phyloP scores from a whole-genome alignment of 371 early-diverging fungal species.

The Saksenaea vasiformis region DNA sequence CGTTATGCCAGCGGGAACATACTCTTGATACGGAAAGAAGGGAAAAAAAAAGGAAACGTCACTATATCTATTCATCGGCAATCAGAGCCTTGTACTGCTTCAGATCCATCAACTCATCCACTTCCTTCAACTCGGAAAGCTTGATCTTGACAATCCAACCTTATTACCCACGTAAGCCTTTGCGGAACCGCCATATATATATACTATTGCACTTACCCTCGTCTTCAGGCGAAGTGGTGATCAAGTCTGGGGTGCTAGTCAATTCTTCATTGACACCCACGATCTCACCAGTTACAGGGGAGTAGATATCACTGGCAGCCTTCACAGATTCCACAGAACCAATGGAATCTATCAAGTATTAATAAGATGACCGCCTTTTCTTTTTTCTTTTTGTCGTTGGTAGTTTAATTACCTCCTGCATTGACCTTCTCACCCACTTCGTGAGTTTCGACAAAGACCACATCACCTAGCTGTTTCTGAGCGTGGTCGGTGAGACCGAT shows the following conservation, averaged over 20 bases:
- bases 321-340: slow-evolving; percentile 96
- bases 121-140: slow-evolving; percentile 65
- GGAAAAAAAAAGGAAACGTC: slow-evolving; percentile 3
- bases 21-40: slow-evolving; percentile 9
- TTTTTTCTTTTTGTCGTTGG: neutral
- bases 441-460: slow-evolving; percentile 90
- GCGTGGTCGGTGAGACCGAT: slow-evolving; percentile 95
- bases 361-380: neutral
- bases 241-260: slow-evolving; percentile 67
- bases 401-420: slow-evolving; percentile 53
- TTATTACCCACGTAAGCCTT: slow-evolving; percentile 18
- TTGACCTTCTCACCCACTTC: slow-evolving; percentile 61
- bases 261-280: slow-evolving; percentile 76
- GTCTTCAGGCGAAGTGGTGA: slow-evolving; percentile 77
- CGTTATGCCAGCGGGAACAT: too few species aligned
- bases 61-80: slow-evolving; percentile 20
- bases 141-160: slow-evolving; percentile 95
- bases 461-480: slow-evolving; percentile 87
- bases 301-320: slow-evolving; percentile 92
- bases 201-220: slow-evolving; percentile 58
- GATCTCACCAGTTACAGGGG: slow-evolving; percentile 87
- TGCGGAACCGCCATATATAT: too few species aligned
- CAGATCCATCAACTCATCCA: slow-evolving; percentile 77
- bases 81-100: slow-evolving; percentile 61
- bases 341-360: slow-evolving; percentile 55